Conservation (phyloP, 192 early-diverging fungal species). For the Fimicolochytrium jonesii region DNA sequence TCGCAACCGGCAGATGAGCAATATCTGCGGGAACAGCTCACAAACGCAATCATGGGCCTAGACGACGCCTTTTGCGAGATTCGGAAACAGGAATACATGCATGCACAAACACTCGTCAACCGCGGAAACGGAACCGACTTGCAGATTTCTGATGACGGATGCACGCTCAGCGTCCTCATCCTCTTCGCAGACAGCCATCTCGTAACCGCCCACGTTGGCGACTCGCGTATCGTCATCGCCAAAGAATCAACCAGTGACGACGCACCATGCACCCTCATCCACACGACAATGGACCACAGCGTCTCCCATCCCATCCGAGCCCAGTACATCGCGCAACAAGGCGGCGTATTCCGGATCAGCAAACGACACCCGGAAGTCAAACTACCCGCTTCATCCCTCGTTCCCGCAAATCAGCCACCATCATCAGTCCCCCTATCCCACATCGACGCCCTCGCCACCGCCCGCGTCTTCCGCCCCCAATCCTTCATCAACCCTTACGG, state of each 20-base stretch:
- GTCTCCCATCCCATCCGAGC: conserved; percentile 8
- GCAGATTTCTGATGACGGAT: conserved; percentile 15
- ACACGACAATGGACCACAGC: conserved; percentile 12
- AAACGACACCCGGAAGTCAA: no score
- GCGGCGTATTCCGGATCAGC: conserved; percentile 16
- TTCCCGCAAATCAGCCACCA: not conserved
- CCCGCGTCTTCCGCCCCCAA: conserved; percentile 14
- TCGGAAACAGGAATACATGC: not conserved
- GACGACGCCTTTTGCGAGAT: conserved; percentile 21
- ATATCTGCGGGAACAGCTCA: not conserved
- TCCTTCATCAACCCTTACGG: conserved; percentile 12
- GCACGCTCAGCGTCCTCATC: conserved; percentile 9
- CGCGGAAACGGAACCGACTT: no score
- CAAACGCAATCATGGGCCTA: not conserved
- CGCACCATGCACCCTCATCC: not conserved
- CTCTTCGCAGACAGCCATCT: not conserved
- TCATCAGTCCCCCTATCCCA: not conserved
- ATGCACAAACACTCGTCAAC: not conserved
- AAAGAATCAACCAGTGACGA: not conserved
- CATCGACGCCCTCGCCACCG: not conserved
- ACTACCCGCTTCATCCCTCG: not conserved
- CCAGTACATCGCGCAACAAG: not conserved
- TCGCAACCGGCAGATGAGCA: not conserved
- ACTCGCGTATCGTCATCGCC: conserved; percentile 16
- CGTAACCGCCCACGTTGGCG: conserved; percentile 16